phyloP scores from a whole-genome alignment of 257 asterid species.

The Lithospermum erythrorhizon region DNA sequence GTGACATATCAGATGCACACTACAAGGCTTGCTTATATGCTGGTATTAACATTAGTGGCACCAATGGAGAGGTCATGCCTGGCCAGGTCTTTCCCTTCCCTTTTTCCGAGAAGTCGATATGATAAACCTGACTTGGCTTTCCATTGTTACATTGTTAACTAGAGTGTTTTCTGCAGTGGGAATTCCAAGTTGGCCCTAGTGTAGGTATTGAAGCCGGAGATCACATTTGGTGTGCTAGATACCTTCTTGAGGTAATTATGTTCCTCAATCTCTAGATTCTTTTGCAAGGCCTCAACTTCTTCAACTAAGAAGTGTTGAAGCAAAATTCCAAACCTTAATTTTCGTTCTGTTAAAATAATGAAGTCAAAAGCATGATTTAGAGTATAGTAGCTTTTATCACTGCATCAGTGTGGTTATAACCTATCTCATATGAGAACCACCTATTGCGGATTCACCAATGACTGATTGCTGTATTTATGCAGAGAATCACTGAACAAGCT shows the following conservation, averaged over 20 bases:
- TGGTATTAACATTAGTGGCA: slow-evolving; percentile 93
- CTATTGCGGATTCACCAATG: background rate
- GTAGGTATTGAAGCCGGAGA: slow-evolving; percentile 96
- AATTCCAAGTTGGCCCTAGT: slow-evolving; percentile 96
- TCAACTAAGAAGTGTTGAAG: too few relatives aligned
- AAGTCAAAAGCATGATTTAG: too few relatives aligned
- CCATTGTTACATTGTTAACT: slow-evolving; percentile 5
- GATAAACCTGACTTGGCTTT: background rate
- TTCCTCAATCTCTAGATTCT: background rate
- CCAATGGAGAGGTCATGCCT: slow-evolving; percentile 98
- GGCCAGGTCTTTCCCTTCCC: slow-evolving; percentile 56
- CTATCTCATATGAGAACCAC: background rate
- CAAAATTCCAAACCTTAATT: too few relatives aligned
- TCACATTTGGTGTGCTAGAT: slow-evolving; percentile 94
- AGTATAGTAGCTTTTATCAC: too few relatives aligned
- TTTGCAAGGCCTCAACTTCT: background rate
- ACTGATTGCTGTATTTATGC: slow-evolving; percentile 13
- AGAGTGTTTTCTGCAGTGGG: slow-evolving; percentile 57
- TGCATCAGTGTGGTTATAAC: background rate
- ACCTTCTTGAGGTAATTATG: slow-evolving; percentile 77
- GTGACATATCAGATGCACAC: slow-evolving; percentile 95
- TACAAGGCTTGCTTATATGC: slow-evolving; percentile 98
- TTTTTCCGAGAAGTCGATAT: background rate
- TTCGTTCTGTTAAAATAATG: too few relatives aligned
- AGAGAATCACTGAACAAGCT: slow-evolving; percentile 98